Evolutionary conservation across 495 filamentous ascomycete species (phyloP), one percentile per base, ranked within the genome.

Genomic region (Pyronema domesticum): DNA sequence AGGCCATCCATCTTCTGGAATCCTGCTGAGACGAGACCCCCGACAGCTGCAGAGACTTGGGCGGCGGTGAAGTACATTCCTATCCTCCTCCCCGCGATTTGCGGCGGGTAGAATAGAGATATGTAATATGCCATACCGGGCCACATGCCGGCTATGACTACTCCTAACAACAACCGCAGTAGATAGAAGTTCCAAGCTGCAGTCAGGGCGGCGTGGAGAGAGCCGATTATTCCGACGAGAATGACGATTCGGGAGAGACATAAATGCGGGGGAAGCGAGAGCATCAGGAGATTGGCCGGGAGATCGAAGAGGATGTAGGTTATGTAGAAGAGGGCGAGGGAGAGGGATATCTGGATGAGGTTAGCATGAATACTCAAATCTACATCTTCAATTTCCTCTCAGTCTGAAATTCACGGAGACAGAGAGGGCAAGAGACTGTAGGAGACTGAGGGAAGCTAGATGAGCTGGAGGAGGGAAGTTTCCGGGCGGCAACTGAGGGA

Each of bases 221-320:
- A 74, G 0, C 87, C 88, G 47, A 91, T 82, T 40, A 94, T 68
- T 6, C 88, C 86, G 13, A 93, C 87, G 37, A 85, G 83, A 46
- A 91, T 74, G 43, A 94, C 87, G 62, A 95, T 94, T 50, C 88
- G 76, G 54, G 84, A 83, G 86, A 95, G 89, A 86, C 88, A 95
- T 5, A 87, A 79, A 50, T 85, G 82, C 1, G 88, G 88, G 56
- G 83, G 85, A 3, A 94, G 70, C 40, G 74, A 77, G 48, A 81
- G 86, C 87, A 94, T 94, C 62, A 89, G 71, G 59, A 95, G 72
- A 66, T 94, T 94, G 6, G 86, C 89, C 0, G 89, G 89, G 46
- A 89, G 71, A 67, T 94, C 88, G 60, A 91, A 91, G 47, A 89
- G 65, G 55, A 94, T 85, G 71, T 94, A 94, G 63, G 82, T 81